Evolutionary conservation across 2,329 filamentous ascomycete genomes (phyloP), one percentile per base, ranked within the genome.

Genomic region (Diaporthe helianthi): DNA sequence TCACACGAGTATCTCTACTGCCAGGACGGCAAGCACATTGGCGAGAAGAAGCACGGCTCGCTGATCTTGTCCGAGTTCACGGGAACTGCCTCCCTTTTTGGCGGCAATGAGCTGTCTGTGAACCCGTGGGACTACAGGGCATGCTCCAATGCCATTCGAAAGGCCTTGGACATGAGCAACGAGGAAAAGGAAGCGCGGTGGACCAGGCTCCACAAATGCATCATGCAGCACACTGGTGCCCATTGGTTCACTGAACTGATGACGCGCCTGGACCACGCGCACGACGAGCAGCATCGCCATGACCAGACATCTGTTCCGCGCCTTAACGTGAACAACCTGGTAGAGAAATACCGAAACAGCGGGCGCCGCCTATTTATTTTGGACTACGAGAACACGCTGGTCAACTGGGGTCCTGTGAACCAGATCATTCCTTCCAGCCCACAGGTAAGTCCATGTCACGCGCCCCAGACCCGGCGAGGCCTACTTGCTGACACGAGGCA

Each of bases 51-150:
- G 80, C 90, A 96, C 76, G 93, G 93, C 2, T 94, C 94, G 1
- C 85, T 98, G 52, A 97, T 98, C 73, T 83, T 98, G 66, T 97
- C 93, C 72, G 95, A 98, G 78, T 98, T 98, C 77, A 97, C 95
- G 2, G 96, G 95, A 29, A 97, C 94, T 70, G 90, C 94, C 1
- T 93, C 92, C 0, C 86, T 98, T 2, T 97, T 98, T 76, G 89
- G 89, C 19, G 89, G 91, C 54, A 89, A 93, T 69, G 92, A 96
- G 72, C 86, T 98, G 17, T 87, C 93, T 0, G 92, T 98, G 75
- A 98, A 98, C 77, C 95, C 95, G 0, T 98, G 95, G 95, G 93
- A 98, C 78, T 97, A 97, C 79, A 88, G 91, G 44, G 89, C 93
- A 77, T 97, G 93, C 75, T 93, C 94, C 63, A 90, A 96, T 38